Conservation (phyloP, 306 rosid genomes). For the Sophora flavescens region DNA sequence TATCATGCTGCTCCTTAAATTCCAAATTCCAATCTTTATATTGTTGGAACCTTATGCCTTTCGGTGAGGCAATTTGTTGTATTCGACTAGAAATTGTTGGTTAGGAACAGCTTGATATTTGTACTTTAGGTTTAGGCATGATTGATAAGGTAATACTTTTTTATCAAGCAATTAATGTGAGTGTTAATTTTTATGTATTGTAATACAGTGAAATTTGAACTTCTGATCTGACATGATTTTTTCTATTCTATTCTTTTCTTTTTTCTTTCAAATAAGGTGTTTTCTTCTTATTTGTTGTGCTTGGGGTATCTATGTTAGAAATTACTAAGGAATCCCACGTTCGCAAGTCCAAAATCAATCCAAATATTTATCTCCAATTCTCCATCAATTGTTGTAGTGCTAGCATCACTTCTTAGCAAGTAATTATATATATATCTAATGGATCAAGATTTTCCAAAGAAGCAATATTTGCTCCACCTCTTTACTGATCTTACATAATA, state of each 20-base stretch:
- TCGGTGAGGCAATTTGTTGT: neutral
- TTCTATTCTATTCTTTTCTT: too few species aligned
- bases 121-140: neutral
- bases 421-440: too few species aligned
- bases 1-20: slow-evolving; percentile 14
- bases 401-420: too few species aligned
- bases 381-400: too few species aligned
- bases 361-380: neutral
- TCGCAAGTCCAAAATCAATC: too few species aligned
- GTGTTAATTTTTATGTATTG: neutral
- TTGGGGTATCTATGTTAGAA: neutral
- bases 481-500: too few species aligned
- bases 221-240: neutral
- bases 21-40: neutral
- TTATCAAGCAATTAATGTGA: neutral
- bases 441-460: too few species aligned
- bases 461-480: too few species aligned
- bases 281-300: neutral
- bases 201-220: neutral
- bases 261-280: neutral
- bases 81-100: neutral
- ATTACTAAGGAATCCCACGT: neutral
- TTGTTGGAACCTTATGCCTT: slow-evolving; percentile 25
- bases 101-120: neutral
- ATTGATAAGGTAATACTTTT: too few species aligned